Evolutionary conservation across 495 filamentous ascomycete genomes (phyloP).

Genomic region (Podospora sp.): DNA sequence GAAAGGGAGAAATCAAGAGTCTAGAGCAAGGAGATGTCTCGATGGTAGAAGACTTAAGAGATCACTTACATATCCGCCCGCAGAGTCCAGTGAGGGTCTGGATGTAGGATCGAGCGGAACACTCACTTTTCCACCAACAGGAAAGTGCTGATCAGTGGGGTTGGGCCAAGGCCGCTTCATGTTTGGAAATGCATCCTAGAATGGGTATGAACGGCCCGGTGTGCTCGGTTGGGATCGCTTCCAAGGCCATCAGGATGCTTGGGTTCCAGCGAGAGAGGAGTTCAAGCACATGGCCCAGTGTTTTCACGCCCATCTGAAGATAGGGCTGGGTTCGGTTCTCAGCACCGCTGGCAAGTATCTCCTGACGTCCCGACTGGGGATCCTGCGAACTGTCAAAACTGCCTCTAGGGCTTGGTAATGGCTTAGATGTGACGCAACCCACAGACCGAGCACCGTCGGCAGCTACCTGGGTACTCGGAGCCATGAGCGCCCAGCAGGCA

Average conservation of each 20-base stretch:
- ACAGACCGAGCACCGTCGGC: neutral
- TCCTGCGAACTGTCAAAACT: too few relatives aligned
- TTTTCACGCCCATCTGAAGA: neutral
- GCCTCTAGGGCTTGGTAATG: neutral
- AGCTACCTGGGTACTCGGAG: neutral
- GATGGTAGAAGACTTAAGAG: neutral
- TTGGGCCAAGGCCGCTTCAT: neutral
- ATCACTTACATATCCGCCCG: neutral
- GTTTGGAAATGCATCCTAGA: neutral
- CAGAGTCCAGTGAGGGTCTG: neutral
- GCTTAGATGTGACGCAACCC: neutral
- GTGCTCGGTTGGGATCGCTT: neutral
- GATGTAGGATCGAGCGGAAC: neutral
- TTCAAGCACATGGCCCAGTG: neutral
- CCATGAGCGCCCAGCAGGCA: neutral
- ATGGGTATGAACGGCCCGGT: neutral
- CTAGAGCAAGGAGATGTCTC: neutral
- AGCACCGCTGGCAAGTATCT: neutral
- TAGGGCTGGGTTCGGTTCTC: neutral
- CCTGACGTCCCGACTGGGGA: neutral
- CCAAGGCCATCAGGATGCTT: neutral
- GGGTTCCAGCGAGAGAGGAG: neutral
- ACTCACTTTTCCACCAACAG: neutral
- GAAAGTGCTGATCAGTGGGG: neutral
- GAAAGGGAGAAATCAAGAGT: neutral